Evolutionary conservation across 2,329 filamentous ascomycete genomes (phyloP).

Genomic region (Zymoseptoria crescenta): DNA sequence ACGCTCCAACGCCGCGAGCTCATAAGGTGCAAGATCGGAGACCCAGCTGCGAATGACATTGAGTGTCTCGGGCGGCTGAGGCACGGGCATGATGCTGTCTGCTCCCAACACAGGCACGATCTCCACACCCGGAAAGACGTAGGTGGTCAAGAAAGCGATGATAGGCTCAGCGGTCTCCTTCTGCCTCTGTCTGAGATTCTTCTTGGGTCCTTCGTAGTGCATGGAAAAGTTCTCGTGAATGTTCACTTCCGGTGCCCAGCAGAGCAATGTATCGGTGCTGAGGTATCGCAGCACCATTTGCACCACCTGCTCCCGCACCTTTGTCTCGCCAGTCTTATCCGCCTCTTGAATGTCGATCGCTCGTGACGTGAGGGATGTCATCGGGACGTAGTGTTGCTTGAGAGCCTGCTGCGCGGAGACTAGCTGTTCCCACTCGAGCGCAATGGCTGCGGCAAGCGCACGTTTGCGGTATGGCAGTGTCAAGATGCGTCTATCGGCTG

Average conservation of each 20-base stretch:
- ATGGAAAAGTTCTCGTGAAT: conserved; percentile 36
- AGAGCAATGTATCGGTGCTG: conserved; percentile 84
- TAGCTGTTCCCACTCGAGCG: conserved; percentile 87
- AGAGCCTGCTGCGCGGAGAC: conserved; percentile 74
- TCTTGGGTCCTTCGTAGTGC: conserved; percentile 41
- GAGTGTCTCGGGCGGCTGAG: conserved; percentile 66
- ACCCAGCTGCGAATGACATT: conserved; percentile 75
- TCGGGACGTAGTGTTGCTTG: conserved; percentile 77
- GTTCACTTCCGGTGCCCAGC: conserved; percentile 64
- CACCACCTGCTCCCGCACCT: conserved; percentile 57
- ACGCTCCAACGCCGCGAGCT: conserved; percentile 79
- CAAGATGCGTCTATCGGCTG: conserved; percentile 63
- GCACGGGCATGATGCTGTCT: conserved; percentile 65
- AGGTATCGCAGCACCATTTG: conserved; percentile 73
- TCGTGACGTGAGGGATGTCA: conserved; percentile 77
- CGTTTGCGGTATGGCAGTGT: conserved; percentile 67
- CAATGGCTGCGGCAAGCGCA: conserved; percentile 75
- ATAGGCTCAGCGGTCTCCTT: conserved; percentile 61
- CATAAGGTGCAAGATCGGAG: conserved; percentile 61
- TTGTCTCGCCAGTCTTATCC: conserved; percentile 46
- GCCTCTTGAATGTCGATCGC: conserved; percentile 72
- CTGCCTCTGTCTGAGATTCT: conserved; percentile 61
- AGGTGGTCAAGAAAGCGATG: conserved; percentile 59
- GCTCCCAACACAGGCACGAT: conserved; percentile 75
- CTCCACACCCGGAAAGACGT: conserved; percentile 76